Percentiles rank a stretch among this genome's conserved stretches.
These are phyloP conservation scores for Ogataea wickerhamii DNA, from an alignment of 805 yeast genomes.

Conservation along the genomic window DNA sequence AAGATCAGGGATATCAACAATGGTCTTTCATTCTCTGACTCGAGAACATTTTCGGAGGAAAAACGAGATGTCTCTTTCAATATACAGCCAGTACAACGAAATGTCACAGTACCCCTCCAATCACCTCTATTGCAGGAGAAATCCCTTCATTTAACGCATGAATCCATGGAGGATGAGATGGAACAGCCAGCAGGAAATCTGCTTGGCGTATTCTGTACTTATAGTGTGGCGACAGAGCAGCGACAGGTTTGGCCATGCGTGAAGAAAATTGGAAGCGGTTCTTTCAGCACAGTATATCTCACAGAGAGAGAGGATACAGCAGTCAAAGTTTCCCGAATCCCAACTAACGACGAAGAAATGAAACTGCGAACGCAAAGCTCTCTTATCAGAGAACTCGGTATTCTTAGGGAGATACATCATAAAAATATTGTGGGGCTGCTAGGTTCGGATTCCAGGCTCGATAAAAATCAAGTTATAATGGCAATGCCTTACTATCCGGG, in stretches of 20 bases:
- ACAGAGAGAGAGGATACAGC: constrained; percentile 52
- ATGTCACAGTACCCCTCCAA: constrained; percentile 27
- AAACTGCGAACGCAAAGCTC: constrained; percentile 57
- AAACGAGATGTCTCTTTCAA: constrained; percentile 15
- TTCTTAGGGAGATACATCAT: constrained; percentile 54
- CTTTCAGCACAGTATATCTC: constrained; percentile 61
- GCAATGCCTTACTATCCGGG: constrained; percentile 78
- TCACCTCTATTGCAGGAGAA: constrained; percentile 19
- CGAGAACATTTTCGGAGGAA: constrained; percentile 18
- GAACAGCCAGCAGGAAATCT: constrained; percentile 7
- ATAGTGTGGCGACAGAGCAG: constrained; percentile 9
- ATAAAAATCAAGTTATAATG: constrained; percentile 35
- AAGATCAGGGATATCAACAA: constrained; percentile 7
- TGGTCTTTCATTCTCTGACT: background rate
- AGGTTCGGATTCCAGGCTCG: constrained; percentile 42
- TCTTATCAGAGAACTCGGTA: constrained; percentile 67
- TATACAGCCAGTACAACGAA: constrained; percentile 28
- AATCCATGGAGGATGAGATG: constrained; percentile 8
- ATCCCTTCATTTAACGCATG: constrained; percentile 10
- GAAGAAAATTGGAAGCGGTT: constrained; percentile 58
- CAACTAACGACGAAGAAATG: constrained; percentile 34
- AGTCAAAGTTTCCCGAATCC: constrained; percentile 57
- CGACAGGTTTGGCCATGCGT: constrained; percentile 34
- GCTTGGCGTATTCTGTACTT: constrained; percentile 11
- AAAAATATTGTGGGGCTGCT: constrained; percentile 66